Evolutionary conservation across 768 basidiomycete species (phyloP), one percentile per base, ranked within the genome.

Genomic region (Tricholoma saponaceum): DNA sequence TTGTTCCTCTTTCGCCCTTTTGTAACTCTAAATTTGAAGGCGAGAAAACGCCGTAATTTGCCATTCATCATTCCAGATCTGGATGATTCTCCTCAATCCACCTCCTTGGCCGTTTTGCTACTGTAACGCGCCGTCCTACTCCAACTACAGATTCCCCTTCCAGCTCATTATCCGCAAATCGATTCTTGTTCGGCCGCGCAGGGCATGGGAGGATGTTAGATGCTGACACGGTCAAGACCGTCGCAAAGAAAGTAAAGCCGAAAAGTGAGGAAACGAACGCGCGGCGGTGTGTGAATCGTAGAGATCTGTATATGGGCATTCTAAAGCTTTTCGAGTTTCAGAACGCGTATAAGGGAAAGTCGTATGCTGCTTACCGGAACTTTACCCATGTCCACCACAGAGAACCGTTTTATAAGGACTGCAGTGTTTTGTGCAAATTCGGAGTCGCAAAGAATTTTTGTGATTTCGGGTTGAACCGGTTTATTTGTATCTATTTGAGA

Each of bases 181-280:
- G 82, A 55, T 65, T 74, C 63, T 82, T 80, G 58, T 81, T 74
- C 43, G 78, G 73, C 53, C 83, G 81, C n/a, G 83, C 89, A 7
- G 91, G 91, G 64, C 92, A 93, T 53, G 91, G 90, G 30, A 93
- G 74, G 39, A 92, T 76, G 67, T 81, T 83, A 20, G 90, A 91
- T 22, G 88, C 89, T 12, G 87, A 87, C 16, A 94, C 91, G 54
- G 91, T 92, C 60, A 90, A 60, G 58, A 93, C 79, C 16, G 89
- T 81, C 23, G 87, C 89, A 69, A 90, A 72, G 71, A 90, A 91
- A 3, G 91, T 93, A 64, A 90, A 72, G 65, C 83, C 85, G 69
- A 94, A 94, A 61, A 93, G 84, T 32, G 87, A 82, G 7, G 92
- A 85, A 60, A 91, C 77, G 74, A 91, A 79, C 62, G 82, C 82